phyloP scores from a whole-genome alignment of 2,329 filamentous ascomycete species.

The Aaosphaeria pasadenensis region DNA sequence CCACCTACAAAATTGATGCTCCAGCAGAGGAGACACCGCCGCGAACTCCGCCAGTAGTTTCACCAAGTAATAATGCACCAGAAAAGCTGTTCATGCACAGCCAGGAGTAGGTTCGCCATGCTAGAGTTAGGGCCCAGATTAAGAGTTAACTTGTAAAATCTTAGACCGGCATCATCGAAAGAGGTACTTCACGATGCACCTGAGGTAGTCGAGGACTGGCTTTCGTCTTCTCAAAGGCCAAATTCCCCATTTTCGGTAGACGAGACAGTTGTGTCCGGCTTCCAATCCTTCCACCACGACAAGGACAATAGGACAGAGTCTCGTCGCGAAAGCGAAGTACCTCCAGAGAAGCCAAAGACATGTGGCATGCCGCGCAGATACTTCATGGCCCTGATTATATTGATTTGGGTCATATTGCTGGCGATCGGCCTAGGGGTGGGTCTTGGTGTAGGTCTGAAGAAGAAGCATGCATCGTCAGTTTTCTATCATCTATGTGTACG shows the following conservation, averaged over 20 bases:
- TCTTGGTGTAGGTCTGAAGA: slow-evolving; percentile 13
- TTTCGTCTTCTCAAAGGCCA: slow-evolving; percentile 2
- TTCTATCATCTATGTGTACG: not conserved
- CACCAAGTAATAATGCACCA: slow-evolving; percentile 10
- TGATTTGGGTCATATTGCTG: slow-evolving; percentile 20
- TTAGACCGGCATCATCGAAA: slow-evolving; percentile 14
- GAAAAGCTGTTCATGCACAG: slow-evolving; percentile 10
- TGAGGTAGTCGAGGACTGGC: slow-evolving; percentile 10
- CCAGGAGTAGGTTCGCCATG: slow-evolving; percentile 3
- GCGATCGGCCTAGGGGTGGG: slow-evolving; percentile 28
- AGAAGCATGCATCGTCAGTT: not conserved
- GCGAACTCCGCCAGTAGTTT: slow-evolving; percentile 3
- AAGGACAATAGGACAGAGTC: slow-evolving; percentile 6
- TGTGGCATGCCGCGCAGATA: slow-evolving; percentile 7
- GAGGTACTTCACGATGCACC: slow-evolving; percentile 14
- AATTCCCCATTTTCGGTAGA: slow-evolving; percentile 10
- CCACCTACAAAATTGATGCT: not conserved
- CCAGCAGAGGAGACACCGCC: slow-evolving; percentile 4
- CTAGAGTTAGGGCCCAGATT: not conserved
- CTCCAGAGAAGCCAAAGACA: slow-evolving; percentile 5
- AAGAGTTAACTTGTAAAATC: not conserved
- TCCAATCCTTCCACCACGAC: slow-evolving; percentile 9
- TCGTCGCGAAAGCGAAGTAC: slow-evolving; percentile 4
- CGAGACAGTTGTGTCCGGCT: slow-evolving; percentile 11
- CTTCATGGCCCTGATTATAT: slow-evolving; percentile 8